A percentile compares a stretch with the other conserved stretches of the same genome.
phyloP scores from a whole-genome alignment of 2,329 filamentous ascomycete genomes.

The Beauveria pseudobassiana region DNA sequence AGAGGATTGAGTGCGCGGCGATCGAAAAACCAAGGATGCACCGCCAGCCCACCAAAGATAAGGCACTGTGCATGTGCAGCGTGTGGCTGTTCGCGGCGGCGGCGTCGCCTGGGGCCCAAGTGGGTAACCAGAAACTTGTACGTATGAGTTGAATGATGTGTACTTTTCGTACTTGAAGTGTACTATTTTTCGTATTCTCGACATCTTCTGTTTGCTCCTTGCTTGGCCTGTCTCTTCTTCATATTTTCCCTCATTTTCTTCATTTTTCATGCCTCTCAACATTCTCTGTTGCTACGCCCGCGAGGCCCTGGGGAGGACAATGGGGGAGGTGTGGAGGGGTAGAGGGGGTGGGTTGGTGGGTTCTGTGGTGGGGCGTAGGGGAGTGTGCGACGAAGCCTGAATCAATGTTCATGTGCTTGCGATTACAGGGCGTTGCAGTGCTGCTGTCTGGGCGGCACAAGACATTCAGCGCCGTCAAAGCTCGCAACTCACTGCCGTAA shows the following conservation, averaged over 20 bases:
- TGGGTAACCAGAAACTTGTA: background rate
- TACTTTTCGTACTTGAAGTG: too few relatives aligned
- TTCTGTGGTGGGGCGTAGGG: too few relatives aligned
- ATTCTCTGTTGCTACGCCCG: background rate
- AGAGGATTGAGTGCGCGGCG: background rate
- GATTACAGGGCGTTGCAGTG: background rate
- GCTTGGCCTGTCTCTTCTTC: background rate
- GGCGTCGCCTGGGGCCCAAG: background rate
- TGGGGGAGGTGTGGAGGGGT: too few relatives aligned
- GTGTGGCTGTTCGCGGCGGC: background rate
- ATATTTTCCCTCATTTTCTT: background rate
- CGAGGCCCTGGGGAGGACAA: too few relatives aligned
- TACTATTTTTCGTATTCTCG: background rate
- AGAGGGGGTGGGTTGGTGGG: too few relatives aligned
- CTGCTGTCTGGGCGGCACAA: too few relatives aligned
- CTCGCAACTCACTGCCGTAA: too few relatives aligned
- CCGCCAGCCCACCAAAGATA: conserved; percentile 7
- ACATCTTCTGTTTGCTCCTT: background rate
- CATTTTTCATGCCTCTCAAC: background rate
- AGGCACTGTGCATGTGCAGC: background rate
- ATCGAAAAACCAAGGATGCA: background rate
- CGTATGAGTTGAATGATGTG: too few relatives aligned
- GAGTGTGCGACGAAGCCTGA: background rate
- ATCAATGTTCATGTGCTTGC: background rate
- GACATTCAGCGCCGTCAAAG: background rate